A percentile compares a stretch with the other conserved stretches of the same genome.
Conservation (phyloP, 176 grass and related monocot species). For the Triticum aestivum region IWGSC_CS_RefSeq_v2.1 NC_057814.1:624816493-624816992, state of each 20-base stretch:
- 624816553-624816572: neutral
- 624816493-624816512: no score
- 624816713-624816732: neutral
- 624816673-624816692: neutral
- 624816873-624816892: neutral
- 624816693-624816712: neutral
- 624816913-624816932: neutral
- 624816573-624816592: neutral
- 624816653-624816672: neutral
- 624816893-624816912: neutral
- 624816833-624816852: rapidly evolving
- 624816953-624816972: neutral
- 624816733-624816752: neutral
- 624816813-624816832: neutral
- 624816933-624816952: neutral
- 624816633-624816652: neutral
- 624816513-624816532: no score
- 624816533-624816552: neutral
- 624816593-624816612: rapidly evolving
- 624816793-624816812: neutral
- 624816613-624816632: neutral
- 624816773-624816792: neutral
- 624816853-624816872: neutral
- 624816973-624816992: rapidly evolving
- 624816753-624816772: neutral